Conservation (phyloP, 1,139 yeast species). For the Taphrina flavorubra region DNA sequence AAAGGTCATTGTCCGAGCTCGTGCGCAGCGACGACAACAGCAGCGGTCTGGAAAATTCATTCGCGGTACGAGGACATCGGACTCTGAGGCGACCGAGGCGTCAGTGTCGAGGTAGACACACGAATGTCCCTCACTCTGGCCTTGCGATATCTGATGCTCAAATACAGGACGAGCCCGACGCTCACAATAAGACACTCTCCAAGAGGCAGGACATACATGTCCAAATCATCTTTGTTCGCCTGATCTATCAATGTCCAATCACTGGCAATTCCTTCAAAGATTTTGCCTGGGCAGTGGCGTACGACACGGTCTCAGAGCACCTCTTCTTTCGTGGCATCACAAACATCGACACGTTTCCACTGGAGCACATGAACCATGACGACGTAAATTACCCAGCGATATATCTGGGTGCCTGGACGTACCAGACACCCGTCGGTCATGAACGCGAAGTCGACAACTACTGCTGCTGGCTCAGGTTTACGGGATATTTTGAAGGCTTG, state of each 20-base stretch:
- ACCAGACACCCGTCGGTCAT: neutral
- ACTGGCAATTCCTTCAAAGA: neutral
- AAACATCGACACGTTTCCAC: neutral
- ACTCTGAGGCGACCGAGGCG: too few species aligned
- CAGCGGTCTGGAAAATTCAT: too few species aligned
- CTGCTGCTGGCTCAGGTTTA: neutral
- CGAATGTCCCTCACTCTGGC: too few species aligned
- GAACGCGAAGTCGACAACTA: neutral
- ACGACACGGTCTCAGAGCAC: neutral
- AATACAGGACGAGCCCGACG: neutral
- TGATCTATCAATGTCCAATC: neutral
- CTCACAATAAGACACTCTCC: neutral
- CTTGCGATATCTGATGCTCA: too few species aligned
- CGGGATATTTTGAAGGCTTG: neutral
- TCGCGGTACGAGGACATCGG: too few species aligned
- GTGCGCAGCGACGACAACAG: too few species aligned
- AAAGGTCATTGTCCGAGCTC: too few species aligned
- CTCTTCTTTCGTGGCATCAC: neutral
- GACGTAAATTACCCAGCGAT: neutral
- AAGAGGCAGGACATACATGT: neutral
- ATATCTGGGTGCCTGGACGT: neutral
- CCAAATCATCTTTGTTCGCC: neutral
- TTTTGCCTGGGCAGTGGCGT: conserved; percentile 1
- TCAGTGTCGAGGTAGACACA: too few species aligned
- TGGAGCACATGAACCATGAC: neutral